These are phyloP conservation scores for Pythium rhizo-oryzae DNA, from an alignment of 352 stramenopile species.

Conservation along the genomic window DNA sequence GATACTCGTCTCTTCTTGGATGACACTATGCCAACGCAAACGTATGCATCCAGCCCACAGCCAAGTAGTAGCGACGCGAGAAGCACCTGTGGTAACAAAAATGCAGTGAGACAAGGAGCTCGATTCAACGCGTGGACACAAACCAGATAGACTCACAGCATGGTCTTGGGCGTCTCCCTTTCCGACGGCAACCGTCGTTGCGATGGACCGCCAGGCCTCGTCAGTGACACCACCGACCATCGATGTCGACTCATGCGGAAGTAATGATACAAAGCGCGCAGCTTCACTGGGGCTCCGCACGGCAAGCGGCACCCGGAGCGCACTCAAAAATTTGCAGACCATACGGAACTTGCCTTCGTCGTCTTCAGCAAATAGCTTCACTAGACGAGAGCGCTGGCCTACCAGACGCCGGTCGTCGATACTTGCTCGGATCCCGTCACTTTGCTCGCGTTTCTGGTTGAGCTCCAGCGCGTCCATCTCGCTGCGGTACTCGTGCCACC, in stretches of 20 bases:
- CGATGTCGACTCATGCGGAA: slow-evolving; percentile 64
- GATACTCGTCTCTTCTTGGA: slow-evolving; percentile 19
- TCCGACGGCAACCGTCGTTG: slow-evolving; percentile 67
- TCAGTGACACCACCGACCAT: slow-evolving; percentile 56
- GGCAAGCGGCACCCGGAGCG: slow-evolving; percentile 47
- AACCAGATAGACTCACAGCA: slow-evolving; percentile 39
- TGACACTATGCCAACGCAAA: slow-evolving; percentile 83
- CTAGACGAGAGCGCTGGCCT: slow-evolving; percentile 38
- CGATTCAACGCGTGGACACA: not conserved
- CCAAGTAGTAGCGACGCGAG: slow-evolving; percentile 87
- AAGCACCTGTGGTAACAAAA: slow-evolving; percentile 49
- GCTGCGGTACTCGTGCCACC: slow-evolving; percentile 80
- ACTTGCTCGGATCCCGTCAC: not conserved
- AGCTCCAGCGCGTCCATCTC: slow-evolving; percentile 32
- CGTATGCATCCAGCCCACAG: slow-evolving; percentile 88
- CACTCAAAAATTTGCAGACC: slow-evolving; percentile 86
- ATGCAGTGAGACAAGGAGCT: no score
- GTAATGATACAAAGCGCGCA: slow-evolving; percentile 80
- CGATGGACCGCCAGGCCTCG: slow-evolving; percentile 79
- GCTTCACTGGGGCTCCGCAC: slow-evolving; percentile 80
- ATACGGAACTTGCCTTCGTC: slow-evolving; percentile 84
- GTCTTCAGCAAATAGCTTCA: slow-evolving; percentile 89
- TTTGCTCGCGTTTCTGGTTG: not conserved
- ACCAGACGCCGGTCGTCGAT: not conserved
- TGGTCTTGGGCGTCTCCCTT: slow-evolving; percentile 87